Percentiles rank a stretch among this genome's conserved stretches.
Evolutionary conservation across 1,284 basidiomycete genomes (phyloP).

Genomic region (Inonotus hispidus): DNA sequence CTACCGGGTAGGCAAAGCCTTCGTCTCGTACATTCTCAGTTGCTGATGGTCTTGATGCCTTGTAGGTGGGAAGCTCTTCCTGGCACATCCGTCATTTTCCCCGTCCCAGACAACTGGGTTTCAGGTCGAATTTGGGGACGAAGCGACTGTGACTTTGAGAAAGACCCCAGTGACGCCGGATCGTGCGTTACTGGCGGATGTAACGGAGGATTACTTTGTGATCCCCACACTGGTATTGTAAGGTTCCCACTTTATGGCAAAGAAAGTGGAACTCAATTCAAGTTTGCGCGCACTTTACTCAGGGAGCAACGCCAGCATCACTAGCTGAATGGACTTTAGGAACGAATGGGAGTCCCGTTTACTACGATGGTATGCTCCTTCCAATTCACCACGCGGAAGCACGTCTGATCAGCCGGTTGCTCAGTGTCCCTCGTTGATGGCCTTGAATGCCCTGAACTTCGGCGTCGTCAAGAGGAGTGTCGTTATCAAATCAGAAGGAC

Average conservation of each 20-base stretch:
- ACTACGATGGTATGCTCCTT: slow-evolving; percentile 39
- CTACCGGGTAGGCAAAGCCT: slow-evolving; percentile 6
- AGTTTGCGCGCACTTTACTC: not conserved
- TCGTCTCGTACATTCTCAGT: not conserved
- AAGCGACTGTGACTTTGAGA: slow-evolving; percentile 39
- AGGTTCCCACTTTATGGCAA: not conserved
- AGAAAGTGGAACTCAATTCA: not conserved
- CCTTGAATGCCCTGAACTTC: too few species aligned
- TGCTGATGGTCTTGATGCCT: not conserved
- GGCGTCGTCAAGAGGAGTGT: too few species aligned
- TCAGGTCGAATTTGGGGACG: slow-evolving; percentile 39
- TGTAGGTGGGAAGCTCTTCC: slow-evolving; percentile 25
- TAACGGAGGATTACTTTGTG: slow-evolving; percentile 43
- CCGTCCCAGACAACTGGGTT: slow-evolving; percentile 28
- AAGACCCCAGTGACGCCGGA: slow-evolving; percentile 29
- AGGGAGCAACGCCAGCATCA: slow-evolving; percentile 54
- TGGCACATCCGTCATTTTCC: slow-evolving; percentile 20
- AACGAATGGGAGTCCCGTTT: slow-evolving; percentile 34
- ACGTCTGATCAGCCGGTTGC: slow-evolving; percentile 22
- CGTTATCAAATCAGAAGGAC: too few species aligned
- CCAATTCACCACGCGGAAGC: slow-evolving; percentile 18
- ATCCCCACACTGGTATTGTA: slow-evolving; percentile 12
- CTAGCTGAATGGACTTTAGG: slow-evolving; percentile 52
- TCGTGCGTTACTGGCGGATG: slow-evolving; percentile 41
- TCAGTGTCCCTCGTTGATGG: slow-evolving; percentile 51